Base-by-base conservation (phyloP, 306 rosid species). In the Rosa chinensis region DNA sequence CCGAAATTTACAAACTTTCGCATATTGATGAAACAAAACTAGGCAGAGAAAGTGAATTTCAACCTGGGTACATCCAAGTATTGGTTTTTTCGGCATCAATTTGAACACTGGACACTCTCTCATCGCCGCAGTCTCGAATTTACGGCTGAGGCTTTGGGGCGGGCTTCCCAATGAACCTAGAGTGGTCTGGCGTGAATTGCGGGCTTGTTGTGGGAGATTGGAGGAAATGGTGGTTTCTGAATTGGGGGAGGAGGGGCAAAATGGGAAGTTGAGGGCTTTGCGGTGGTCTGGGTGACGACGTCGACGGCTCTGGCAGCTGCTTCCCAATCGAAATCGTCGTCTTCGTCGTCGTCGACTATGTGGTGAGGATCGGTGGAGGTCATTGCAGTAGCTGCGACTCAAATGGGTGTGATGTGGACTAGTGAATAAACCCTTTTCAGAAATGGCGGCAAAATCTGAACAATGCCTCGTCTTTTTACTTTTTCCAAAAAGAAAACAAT, bases 41-140 rank as follows among this genome's bases (percentile, higher is more conserved):
- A 40, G 18, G 23, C 64, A 32, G 39, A 50, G 71, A 28, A 14
- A 4, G 45, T 42, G 43, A 56, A 58, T 18, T 17, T 2, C 77
- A 55, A 90, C 96, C 97, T 82, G 97, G 99, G 87, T 94, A 94
- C 66, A 88, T 86, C 98, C 98, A 94, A 76, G 93, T 94, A 79
- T 91, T 89, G 64, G 97, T 97, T 1, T 94, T 94, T 75, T 91
- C 90, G 14, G 80, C 20, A 48, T 92, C 99, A 62, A 92, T 87
- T 84, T 81, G 86, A 42, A 85, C 66, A 43, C 69, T 72, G 67
- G 81, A 25, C 45, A 70, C 69, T 20, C 64, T 74, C 13, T 78
- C 78, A n/a, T 81, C 81, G 44, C 66, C 75, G 37, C 73, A 32
- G 71, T 70, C 44, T 18, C 13, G 28, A 25, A 25, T 25, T 25